Conservation (phyloP, 768 basidiomycete species). For the Erythrobasidium yunnanense region DNA sequence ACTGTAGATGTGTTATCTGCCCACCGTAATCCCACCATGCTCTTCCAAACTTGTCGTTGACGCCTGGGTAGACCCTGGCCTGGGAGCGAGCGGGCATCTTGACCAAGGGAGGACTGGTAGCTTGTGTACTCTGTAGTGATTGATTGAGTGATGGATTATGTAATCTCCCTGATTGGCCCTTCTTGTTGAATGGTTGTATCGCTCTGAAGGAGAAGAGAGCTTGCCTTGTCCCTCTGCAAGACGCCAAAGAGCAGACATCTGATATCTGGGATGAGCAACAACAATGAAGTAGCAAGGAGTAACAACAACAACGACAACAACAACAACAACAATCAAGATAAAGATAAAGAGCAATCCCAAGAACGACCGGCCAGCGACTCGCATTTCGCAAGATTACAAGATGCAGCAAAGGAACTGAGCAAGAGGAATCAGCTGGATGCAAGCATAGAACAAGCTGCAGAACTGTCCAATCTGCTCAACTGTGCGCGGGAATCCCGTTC, state of each 20-base stretch:
- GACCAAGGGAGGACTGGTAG: background rate
- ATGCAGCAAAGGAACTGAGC: slow-evolving; percentile 12
- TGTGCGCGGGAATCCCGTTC: no score
- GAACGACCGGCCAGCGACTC: slow-evolving; percentile 2
- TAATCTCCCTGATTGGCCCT: no score
- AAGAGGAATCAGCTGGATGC: slow-evolving; percentile 1
- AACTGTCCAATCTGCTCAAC: slow-evolving; percentile 12
- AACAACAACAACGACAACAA: background rate
- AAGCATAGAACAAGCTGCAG: slow-evolving; percentile 11
- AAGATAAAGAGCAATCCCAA: background rate
- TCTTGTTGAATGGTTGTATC: no score
- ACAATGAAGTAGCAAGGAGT: no score
- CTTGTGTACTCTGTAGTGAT: no score
- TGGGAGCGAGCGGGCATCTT: slow-evolving; percentile 18
- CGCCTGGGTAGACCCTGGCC: slow-evolving; percentile 40
- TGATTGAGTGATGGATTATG: no score
- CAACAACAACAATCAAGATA: background rate
- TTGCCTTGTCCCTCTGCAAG: no score
- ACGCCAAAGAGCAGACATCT: no score
- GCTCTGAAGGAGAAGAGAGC: no score
- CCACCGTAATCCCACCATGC: slow-evolving; percentile 36
- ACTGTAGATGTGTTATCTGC: no score
- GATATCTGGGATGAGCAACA: no score
- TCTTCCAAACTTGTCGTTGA: slow-evolving; percentile 35
- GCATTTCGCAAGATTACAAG: background rate